Evolutionary conservation across 345 rosid genomes (phyloP), one percentile per base, ranked within the genome.

Genomic region (Atalantia buxifolia): DNA sequence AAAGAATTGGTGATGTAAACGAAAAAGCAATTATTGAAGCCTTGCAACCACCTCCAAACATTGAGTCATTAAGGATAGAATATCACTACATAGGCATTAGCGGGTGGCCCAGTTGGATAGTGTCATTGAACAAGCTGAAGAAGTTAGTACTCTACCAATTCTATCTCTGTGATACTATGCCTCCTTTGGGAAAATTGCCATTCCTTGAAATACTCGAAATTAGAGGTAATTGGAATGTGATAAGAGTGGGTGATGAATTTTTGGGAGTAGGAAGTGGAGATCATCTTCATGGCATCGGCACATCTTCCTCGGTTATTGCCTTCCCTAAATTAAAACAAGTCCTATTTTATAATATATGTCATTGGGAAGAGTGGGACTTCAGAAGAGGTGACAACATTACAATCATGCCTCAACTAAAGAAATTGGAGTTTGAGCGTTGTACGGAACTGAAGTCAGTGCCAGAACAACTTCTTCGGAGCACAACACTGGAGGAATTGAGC

Each of bases 321-420:
- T 68, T 40, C 5, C 72, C 72, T 0, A 68, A 68, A 8, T 40
- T 40, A 3, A 40, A 68, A 68, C 0, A 1, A 7, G 30, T 68
- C 21, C 0, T 0, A 0, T 5, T 68, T 42, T 0, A 0, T 7
- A 0, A 0, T n/a, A 9, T n/a, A 7, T 0, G 3, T 10, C 0
- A 36, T 9, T 38, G 24, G 53, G 21, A 27, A 27, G 66, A n/a
- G 28, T 66, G 50, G 50, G 30, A 66, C 36, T 35, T 35, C 8
- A 27, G 13, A 35, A 36, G 35, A 66, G 16, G 6, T 21, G 48
- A 21, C 36, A 35, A 3, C 35, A 35, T 35, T 35, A 66, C 13
- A 66, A 35, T 66, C 48, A 35, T 66, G 69, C 69, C 69, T 0
- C 13, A 21, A 18, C 48, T 66, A 1, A 36, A 19, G 4, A 6